Base-by-base conservation (phyloP, 768 basidiomycete genomes). In the Mycena polygramma region DNA sequence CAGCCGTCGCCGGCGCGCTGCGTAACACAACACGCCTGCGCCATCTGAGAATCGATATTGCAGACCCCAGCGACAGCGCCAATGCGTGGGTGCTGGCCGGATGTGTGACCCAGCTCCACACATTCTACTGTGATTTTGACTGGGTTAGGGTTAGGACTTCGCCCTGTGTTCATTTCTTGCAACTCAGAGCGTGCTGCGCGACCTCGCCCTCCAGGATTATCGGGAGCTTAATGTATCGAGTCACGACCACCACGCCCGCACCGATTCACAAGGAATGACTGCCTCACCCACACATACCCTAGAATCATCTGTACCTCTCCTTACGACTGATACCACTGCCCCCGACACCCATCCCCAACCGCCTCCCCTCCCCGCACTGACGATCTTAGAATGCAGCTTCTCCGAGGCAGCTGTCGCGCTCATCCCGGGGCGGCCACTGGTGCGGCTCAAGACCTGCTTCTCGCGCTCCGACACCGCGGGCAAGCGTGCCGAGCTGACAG, bases 401-500 rank as follows among this genome's bases (percentile, higher is more conserved):
- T 80, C 87, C 20, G 90, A 90, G 77, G 91, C 90, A 1, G 91
- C 88, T 4, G 82, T 83, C 57, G 83, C 83, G 19, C 78, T 92
- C 13, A 84, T 88, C 24, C 90, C 91, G 1, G 82, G 82, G 14
- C 84, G 91, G 2, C 90, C 91, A 9, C 78, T 93, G 46, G 84
- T 86, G 2, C 87, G 86, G 63, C 83, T 92, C 66, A 92, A 92
- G 78, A 91, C 91, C 8, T 92, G 91, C 75, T 90, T 92, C 77
- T 91, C 91, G 24, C 82, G 82, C 60, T 81, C 87, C n/a, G 82
- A 81, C 59, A 60, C 80, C 2, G 75, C 72, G 6, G 87, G 86
- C 52, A 91, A 90, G 79, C 82, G 83, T 39, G 79, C 80, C 1
- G 91, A 92, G 76, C 79, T 91, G 80, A 72, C 74, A 0, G 71